These are phyloP conservation scores for Pseudonitzschia multistriata DNA, from an alignment of 108 stramenopile genomes.

Conservation along the genomic window DNA sequence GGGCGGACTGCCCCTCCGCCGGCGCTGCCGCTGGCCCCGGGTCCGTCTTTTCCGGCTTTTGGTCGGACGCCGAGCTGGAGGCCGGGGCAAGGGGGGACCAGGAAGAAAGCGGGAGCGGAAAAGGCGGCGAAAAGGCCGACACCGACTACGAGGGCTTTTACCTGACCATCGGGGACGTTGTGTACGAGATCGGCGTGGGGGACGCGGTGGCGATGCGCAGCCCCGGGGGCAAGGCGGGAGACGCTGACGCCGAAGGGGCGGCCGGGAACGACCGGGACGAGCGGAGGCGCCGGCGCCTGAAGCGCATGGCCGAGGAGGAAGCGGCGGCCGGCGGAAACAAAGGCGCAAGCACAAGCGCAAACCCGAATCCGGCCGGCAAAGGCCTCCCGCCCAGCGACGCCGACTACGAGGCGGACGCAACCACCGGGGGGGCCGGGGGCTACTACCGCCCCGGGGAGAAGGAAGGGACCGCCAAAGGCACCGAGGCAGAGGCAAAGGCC, in stretches of 20 bases:
- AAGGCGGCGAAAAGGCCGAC: neutral
- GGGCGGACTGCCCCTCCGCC: neutral
- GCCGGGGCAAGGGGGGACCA: neutral
- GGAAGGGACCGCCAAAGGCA: too few relatives aligned
- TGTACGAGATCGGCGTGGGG: conserved; percentile 41
- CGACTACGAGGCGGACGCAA: neutral
- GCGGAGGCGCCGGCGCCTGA: neutral
- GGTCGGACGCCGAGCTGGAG: conserved; percentile 10
- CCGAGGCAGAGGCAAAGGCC: too few relatives aligned
- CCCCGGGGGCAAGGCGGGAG: conserved; percentile 10
- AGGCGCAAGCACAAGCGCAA: neutral
- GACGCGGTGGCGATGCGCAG: conserved; percentile 52
- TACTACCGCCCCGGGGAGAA: neutral
- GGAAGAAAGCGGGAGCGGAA: neutral
- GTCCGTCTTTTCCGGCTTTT: conserved; percentile 17
- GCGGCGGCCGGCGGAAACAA: neutral
- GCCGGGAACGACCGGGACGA: neutral
- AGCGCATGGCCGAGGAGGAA: neutral
- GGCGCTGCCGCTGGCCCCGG: neutral
- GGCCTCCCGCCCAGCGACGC: conserved; percentile 3
- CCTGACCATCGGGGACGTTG: conserved; percentile 25
- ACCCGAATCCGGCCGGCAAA: too few relatives aligned
- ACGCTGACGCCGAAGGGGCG: neutral
- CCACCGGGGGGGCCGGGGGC: neutral
- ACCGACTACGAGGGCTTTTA: conserved; percentile 22